phyloP scores from a whole-genome alignment of 768 basidiomycete species.

The Collybia nuda region DNA sequence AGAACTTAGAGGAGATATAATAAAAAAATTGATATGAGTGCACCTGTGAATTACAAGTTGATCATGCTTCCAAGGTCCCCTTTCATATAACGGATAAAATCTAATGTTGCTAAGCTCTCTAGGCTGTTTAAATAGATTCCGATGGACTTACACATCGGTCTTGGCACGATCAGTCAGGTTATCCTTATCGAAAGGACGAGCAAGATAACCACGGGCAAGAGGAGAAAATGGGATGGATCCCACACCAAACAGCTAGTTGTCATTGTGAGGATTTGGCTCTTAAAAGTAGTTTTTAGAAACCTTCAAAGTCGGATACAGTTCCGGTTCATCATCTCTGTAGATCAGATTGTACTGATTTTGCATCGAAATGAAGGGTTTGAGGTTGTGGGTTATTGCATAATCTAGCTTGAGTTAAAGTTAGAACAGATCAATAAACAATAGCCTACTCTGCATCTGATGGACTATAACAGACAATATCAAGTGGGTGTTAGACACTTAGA shows the following conservation, averaged over 20 bases:
- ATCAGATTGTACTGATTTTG: constrained; percentile 64
- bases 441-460: constrained; percentile 55
- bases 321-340: constrained; percentile 66
- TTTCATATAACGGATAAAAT: too few relatives aligned
- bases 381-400: constrained; percentile 57
- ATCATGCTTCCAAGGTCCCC: too few relatives aligned
- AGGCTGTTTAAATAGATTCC: not conserved
- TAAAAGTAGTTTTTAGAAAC: constrained; percentile 17
- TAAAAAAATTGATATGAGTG: not conserved
- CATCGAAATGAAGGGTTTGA: constrained; percentile 68
- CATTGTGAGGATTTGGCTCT: not conserved
- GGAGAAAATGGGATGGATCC: constrained; percentile 63
- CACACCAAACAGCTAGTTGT: constrained; percentile 45
- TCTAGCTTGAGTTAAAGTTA: constrained; percentile 27
- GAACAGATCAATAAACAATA: not conserved
- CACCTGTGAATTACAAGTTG: too few relatives aligned
- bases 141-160: constrained; percentile 30
- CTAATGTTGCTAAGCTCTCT: too few relatives aligned
- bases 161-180: constrained; percentile 38
- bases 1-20: constrained; percentile 33
- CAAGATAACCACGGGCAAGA: constrained; percentile 49
- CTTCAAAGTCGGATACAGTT: constrained; percentile 62
- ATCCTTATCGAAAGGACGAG: constrained; percentile 32
- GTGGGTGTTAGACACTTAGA: not conserved
- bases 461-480: constrained; percentile 26